Evolutionary conservation across 2,329 filamentous ascomycete genomes (phyloP).

Genomic region (Emmonsia crescens): DNA sequence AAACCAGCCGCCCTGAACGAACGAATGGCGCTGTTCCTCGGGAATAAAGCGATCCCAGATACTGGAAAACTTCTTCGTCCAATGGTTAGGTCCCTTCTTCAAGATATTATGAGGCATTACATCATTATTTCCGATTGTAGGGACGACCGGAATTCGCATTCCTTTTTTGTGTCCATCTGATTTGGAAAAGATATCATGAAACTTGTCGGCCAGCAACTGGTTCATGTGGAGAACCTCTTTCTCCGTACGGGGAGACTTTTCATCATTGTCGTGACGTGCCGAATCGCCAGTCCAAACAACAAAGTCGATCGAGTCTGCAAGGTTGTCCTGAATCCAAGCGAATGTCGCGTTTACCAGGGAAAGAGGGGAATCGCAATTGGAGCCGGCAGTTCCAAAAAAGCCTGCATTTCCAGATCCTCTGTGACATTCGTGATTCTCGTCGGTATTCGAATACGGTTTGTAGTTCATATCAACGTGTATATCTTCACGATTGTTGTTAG

Average conservation of each 20-base stretch:
- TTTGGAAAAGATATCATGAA: constrained; percentile 55
- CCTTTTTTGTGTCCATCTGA: constrained; percentile 37
- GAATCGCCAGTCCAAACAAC: constrained; percentile 90
- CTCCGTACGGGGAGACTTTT: constrained; percentile 62
- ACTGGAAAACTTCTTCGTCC: constrained; percentile 64
- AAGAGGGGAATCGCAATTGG: constrained; percentile 77
- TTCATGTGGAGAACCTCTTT: constrained; percentile 72
- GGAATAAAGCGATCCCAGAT: constrained; percentile 86
- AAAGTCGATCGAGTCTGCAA: constrained; percentile 75
- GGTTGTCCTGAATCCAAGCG: constrained; percentile 68
- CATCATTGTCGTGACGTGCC: constrained; percentile 80
- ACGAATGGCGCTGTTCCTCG: constrained; percentile 81
- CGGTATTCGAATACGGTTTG: constrained; percentile 62
- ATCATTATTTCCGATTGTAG: constrained; percentile 94
- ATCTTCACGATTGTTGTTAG: constrained; percentile 45
- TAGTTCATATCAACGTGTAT: constrained; percentile 88
- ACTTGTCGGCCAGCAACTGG: constrained; percentile 61
- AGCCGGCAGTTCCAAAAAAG: constrained; percentile 71
- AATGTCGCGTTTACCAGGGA: constrained; percentile 80
- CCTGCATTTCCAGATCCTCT: constrained; percentile 65
- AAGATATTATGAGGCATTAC: constrained; percentile 96
- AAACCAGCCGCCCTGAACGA: constrained; percentile 90
- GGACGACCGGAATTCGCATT: constrained; percentile 68
- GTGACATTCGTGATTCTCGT: constrained; percentile 64
- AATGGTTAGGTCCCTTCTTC: constrained; percentile 70